Conservation (phyloP, 164 flowering plant genomes). For the Liquidambar formosana region DNA sequence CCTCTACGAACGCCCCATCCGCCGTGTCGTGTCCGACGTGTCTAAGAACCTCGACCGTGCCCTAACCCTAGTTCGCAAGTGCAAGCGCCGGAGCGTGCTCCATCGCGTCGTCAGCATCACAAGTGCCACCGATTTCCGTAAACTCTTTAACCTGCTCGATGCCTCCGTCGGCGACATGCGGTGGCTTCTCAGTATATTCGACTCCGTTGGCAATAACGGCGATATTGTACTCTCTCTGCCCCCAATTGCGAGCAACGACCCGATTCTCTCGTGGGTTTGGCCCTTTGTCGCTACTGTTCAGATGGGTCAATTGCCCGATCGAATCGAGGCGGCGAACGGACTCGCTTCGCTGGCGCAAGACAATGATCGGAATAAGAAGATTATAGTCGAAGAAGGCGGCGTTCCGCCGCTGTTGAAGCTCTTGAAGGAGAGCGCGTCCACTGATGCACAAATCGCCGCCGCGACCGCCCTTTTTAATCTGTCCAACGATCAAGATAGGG, state of each 20-base stretch:
- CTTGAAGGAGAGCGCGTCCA: conserved; percentile 24
- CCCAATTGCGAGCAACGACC: conserved; percentile 42
- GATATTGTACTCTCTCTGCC: conserved; percentile 28
- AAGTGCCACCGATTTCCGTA: conserved; percentile 36
- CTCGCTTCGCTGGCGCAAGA: conserved; percentile 34
- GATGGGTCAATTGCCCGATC: conserved; percentile 23
- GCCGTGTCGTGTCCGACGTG: conserved; percentile 29
- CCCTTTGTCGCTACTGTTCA: conserved; percentile 29
- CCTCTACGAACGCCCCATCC: conserved; percentile 37
- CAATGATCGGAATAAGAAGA: conserved; percentile 36
- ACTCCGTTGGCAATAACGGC: conserved; percentile 14
- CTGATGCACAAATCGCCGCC: conserved; percentile 34
- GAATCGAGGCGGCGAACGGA: conserved; percentile 29
- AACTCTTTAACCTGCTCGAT: conserved; percentile 25
- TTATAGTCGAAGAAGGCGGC: conserved; percentile 38
- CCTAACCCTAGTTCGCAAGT: conserved; percentile 34
- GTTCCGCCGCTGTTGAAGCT: conserved; percentile 33
- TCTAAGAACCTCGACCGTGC: conserved; percentile 28
- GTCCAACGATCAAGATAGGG: conserved; percentile 25
- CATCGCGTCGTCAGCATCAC: conserved; percentile 31
- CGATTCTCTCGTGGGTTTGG: conserved; percentile 42
- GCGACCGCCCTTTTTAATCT: conserved; percentile 19
- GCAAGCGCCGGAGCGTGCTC: conserved; percentile 30
- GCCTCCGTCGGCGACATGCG: conserved; percentile 37
- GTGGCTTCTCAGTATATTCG: conserved; percentile 35